phyloP scores from a whole-genome alignment of 2,329 filamentous ascomycete species.

The Blumeria graminis region DNA sequence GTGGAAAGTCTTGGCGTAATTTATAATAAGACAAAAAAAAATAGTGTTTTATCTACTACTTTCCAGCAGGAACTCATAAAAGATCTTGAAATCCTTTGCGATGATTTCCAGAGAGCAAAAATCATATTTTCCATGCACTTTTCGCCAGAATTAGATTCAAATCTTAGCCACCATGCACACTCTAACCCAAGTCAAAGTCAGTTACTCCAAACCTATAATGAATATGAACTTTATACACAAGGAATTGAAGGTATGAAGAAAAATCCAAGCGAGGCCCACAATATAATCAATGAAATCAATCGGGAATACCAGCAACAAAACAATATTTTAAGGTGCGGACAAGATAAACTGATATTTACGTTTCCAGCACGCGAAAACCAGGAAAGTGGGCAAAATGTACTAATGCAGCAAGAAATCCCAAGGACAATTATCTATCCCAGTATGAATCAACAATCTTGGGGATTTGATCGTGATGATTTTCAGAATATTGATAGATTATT shows the following conservation, averaged over 20 bases:
- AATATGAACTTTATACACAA: neutral
- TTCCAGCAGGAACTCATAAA: neutral
- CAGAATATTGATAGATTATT: too few species aligned
- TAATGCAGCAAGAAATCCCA: too few species aligned
- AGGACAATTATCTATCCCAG: too few species aligned
- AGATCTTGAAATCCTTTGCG: neutral
- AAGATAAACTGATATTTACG: too few species aligned
- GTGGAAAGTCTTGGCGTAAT: neutral
- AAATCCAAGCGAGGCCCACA: neutral
- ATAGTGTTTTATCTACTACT: neutral
- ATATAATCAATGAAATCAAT: neutral
- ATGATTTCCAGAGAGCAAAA: neutral
- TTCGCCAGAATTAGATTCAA: neutral
- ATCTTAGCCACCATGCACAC: neutral
- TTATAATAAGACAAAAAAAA: neutral
- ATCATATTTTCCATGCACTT: neutral
- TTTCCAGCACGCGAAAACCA: too few species aligned
- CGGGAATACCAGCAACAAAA: neutral
- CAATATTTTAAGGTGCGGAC: too few species aligned
- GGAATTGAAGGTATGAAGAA: neutral
- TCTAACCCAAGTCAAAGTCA: neutral
- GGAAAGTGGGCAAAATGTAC: too few species aligned
- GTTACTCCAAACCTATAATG: neutral
- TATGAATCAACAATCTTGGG: too few species aligned
- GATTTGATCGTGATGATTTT: too few species aligned